Base-by-base conservation (phyloP, 306 rosid species). In the Vigna nakashimae region DNA sequence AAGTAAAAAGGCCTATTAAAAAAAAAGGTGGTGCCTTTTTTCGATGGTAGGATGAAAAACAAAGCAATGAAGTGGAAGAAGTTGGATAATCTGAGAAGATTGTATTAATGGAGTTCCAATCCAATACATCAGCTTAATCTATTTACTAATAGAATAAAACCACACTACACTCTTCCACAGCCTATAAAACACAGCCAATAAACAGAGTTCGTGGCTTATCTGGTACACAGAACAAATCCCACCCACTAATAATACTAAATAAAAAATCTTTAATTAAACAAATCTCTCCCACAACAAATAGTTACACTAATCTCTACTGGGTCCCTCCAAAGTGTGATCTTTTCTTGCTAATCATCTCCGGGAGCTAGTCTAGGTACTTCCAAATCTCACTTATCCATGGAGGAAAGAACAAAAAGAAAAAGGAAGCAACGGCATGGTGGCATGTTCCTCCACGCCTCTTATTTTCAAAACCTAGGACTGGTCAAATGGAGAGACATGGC, bases 141-240 rank as follows among this genome's bases (percentile, higher is more conserved):
- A 70, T 75, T 68, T 60, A 76, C 42, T 22, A 46, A 55, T 78
- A 69, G 48, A 74, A 70, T 46, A 9, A 42, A 72, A 84, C 56
- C 82, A 82, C 84, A 60, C 82, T 84, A 75, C 86, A 64, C 82
- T 63, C 79, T 78, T 79, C 80, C 81, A 74, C 86, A 82, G 71
- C 88, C 80, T 70, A 82, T 72, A 38, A 85, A 80, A 82, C 68
- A 72, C 48, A 57, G 80, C 86, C 83, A 83, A 40, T 68, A 66
- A 74, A 69, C 70, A 71, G 71, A 82, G 75, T 74, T 71, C 46
- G 83, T 85, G 88, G 82, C 59, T 71, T 80, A 22, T 66, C 46
- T 30, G 30, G 14, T 14, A 69, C 74, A 69, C 69, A 78, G 48
- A 63, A 66, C 11, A 4, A 62, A 53, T 32, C 74, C 36, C 75